phyloP scores from a whole-genome alignment of 2,329 filamentous ascomycete genomes.

The Penicillium crustosum region DNA sequence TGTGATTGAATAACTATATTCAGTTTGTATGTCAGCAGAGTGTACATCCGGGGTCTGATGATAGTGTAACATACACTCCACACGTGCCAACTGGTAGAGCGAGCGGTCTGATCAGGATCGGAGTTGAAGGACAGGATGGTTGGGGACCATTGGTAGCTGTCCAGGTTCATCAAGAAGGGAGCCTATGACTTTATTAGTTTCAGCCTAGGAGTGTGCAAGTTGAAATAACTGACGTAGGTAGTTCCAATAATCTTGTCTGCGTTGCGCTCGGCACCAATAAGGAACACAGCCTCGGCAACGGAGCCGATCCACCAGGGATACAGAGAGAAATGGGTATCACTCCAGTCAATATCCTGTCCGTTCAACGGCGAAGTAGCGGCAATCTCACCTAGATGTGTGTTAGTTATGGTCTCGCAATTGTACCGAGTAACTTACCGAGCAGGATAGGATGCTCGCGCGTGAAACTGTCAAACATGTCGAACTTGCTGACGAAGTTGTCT shows the following conservation, averaged over 20 bases:
- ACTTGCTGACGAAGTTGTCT: conserved; percentile 52
- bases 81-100: conserved; percentile 32
- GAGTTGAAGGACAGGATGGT: conserved; percentile 34
- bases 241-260: conserved; percentile 31
- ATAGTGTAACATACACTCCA: conserved; percentile 29
- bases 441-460: conserved; percentile 25
- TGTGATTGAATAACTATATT: conserved; percentile 42
- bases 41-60: conserved; percentile 2
- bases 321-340: conserved; percentile 44
- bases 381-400: conserved; percentile 24
- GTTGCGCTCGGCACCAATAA: conserved; percentile 66
- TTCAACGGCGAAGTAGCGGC: conserved; percentile 46
- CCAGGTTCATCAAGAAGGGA: conserved; percentile 31
- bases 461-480: conserved; percentile 55
- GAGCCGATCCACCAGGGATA: conserved; percentile 61
- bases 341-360: conserved; percentile 45
- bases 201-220: rapidly evolving
- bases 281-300: conserved; percentile 64
- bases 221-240: conserved; percentile 25
- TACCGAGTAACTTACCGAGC: conserved; percentile 20
- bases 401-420: neutral
- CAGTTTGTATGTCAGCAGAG: conserved; percentile 30
- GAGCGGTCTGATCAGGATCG: conserved; percentile 29
- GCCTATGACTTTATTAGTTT: conserved; percentile 18
- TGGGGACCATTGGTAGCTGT: conserved; percentile 32